These are phyloP conservation scores for Peniophora sp. DNA, from an alignment of 1,284 basidiomycete species.

Conservation along the genomic window DNA sequence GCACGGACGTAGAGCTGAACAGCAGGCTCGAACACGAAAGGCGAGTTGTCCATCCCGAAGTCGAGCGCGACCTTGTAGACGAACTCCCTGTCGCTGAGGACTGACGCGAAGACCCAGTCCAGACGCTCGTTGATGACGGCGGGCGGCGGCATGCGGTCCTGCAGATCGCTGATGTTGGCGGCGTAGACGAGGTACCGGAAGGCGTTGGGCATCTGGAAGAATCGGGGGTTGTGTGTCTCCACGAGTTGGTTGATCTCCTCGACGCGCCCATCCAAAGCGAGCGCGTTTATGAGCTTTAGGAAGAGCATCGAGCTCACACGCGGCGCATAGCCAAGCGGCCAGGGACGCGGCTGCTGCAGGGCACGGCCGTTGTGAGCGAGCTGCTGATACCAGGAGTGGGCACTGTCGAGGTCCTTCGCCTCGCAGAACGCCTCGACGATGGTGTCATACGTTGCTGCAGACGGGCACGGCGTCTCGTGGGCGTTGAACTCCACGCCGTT, in stretches of 20 bases:
- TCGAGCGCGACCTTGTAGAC: background rate
- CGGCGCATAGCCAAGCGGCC: no score
- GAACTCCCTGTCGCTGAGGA: background rate
- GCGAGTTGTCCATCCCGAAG: background rate
- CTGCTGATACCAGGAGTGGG: constrained; percentile 55
- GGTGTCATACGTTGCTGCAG: constrained; percentile 53
- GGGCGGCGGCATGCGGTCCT: background rate
- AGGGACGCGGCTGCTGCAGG: no score
- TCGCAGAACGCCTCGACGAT: constrained; percentile 65
- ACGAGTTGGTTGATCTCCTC: constrained; percentile 51
- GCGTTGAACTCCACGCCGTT: constrained; percentile 27
- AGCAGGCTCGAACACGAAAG: background rate
- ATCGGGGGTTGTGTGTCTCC: constrained; percentile 3
- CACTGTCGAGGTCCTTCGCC: constrained; percentile 53
- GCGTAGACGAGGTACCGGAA: constrained; percentile 26
- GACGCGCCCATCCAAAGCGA: constrained; percentile 39
- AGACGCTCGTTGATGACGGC: background rate
- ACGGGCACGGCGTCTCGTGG: constrained; percentile 46
- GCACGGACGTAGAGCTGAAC: background rate
- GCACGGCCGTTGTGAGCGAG: no score
- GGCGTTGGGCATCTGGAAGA: constrained; percentile 22
- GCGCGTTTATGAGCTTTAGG: constrained; percentile 39
- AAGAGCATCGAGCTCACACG: no score
- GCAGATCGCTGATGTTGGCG: constrained; percentile 29
- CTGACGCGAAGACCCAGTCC: background rate